Conservation (phyloP, 208 protist genomes). For the Leishmania gerbilli region DNA sequence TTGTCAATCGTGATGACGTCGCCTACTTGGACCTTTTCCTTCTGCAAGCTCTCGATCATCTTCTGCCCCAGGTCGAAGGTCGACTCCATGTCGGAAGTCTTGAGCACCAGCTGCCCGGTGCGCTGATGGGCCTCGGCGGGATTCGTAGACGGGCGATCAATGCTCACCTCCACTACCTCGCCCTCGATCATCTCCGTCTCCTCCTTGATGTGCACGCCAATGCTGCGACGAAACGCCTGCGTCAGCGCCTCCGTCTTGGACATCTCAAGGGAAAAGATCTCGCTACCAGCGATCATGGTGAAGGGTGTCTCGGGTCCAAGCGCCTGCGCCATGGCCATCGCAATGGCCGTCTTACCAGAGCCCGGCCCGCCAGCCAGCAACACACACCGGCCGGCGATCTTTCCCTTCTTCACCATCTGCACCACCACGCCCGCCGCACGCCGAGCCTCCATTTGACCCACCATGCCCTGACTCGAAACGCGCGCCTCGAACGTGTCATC, state of each 20-base stretch:
- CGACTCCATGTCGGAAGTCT: conserved; percentile 99
- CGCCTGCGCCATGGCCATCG: conserved; percentile 98
- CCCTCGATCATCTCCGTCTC: conserved; percentile 99
- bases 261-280: conserved; percentile 99
- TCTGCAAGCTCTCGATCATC: conserved; percentile 99
- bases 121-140: conserved; percentile 90
- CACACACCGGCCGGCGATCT: conserved; percentile 99
- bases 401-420: conserved; percentile 99
- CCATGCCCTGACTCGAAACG: conserved; percentile 96
- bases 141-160: conserved; percentile 96
- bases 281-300: conserved; percentile 98
- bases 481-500: conserved; percentile 97
- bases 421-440: conserved; percentile 91
- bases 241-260: conserved; percentile 99
- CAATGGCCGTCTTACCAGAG: conserved; percentile 99
- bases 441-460: conserved; percentile 97
- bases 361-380: conserved; percentile 98
- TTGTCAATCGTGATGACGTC: conserved; percentile 99
- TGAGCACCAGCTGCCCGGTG: conserved; percentile 99
- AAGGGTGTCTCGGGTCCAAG: conserved; percentile 99
- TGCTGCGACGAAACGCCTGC: conserved; percentile 98
- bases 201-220: conserved; percentile 99
- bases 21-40: conserved; percentile 98
- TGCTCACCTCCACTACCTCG: conserved; percentile 99
- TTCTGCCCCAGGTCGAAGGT: conserved; percentile 99